Percentiles rank a stretch among this genome's conserved stretches.
Conservation (phyloP, 2,329 filamentous ascomycete species). For the Chaetomium sp. region DNA sequence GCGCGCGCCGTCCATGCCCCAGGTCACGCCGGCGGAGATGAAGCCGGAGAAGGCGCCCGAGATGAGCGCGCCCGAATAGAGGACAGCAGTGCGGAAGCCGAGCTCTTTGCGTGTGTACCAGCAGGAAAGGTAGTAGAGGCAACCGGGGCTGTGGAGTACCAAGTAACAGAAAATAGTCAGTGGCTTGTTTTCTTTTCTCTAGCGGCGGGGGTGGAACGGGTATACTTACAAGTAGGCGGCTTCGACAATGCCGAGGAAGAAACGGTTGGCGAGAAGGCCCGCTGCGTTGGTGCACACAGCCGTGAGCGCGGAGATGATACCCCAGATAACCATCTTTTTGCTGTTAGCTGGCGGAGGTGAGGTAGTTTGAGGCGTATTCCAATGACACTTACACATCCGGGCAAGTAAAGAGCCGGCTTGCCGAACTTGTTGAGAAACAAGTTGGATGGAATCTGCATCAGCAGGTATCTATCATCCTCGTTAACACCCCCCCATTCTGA, state of each 20-base stretch:
- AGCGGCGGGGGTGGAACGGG: not conserved
- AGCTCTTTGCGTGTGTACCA: constrained; percentile 64
- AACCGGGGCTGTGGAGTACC: constrained; percentile 23
- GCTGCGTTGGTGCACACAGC: constrained; percentile 31
- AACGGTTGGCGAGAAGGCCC: constrained; percentile 35
- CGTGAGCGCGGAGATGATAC: constrained; percentile 39
- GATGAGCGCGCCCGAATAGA: constrained; percentile 54
- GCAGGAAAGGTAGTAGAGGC: constrained; percentile 50
- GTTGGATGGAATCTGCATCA: constrained; percentile 48
- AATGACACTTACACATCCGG: constrained; percentile 34
- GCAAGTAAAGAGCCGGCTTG: constrained; percentile 41
- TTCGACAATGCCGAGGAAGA: constrained; percentile 39
- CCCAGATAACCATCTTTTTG: constrained; percentile 42
- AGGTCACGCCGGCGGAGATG: constrained; percentile 53
- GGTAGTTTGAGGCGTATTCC: too few relatives aligned
- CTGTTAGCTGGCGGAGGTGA: too few relatives aligned
- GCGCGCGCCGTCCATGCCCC: constrained; percentile 47
- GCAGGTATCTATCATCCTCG: constrained; percentile 32
- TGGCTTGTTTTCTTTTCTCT: too few relatives aligned
- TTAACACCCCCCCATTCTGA: not conserved
- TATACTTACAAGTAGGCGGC: constrained; percentile 29
- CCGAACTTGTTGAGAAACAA: constrained; percentile 47
- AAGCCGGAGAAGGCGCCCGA: constrained; percentile 61
- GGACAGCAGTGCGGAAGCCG: constrained; percentile 51
- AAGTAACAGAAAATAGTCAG: too few relatives aligned